A percentile compares a stretch with the other conserved stretches of the same genome.
These are phyloP conservation scores for Plasmodium falciparum DNA, from an alignment of 169 alveolate genomes.

Conservation along the genomic window DNA sequence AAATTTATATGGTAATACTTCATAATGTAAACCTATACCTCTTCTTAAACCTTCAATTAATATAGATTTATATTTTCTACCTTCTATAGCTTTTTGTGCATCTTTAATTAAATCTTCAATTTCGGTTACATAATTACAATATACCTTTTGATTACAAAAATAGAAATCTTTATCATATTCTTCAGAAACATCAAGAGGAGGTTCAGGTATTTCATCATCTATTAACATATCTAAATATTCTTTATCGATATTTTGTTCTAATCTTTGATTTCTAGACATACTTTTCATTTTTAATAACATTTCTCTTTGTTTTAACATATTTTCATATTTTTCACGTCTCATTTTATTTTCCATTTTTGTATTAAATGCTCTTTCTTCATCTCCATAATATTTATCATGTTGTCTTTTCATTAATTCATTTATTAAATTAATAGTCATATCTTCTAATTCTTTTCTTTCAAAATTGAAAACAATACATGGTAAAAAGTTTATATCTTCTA, in stretches of 20 bases:
- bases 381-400: slow-evolving; percentile 90
- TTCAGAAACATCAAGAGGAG: slow-evolving; percentile 90
- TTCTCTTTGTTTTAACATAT: slow-evolving; percentile 86
- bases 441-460: slow-evolving; percentile 88
- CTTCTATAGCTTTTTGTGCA: slow-evolving; percentile 82
- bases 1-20: slow-evolving; percentile 87
- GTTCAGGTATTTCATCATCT: slow-evolving; percentile 85
- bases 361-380: slow-evolving; percentile 86
- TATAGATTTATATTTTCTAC: slow-evolving; percentile 79
- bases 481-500: slow-evolving; percentile 86
- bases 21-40: slow-evolving; percentile 94
- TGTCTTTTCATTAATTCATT: slow-evolving; percentile 86
- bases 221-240: slow-evolving; percentile 83
- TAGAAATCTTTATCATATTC: slow-evolving; percentile 91
- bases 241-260: slow-evolving; percentile 88
- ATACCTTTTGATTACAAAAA: slow-evolving; percentile 85
- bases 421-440: slow-evolving; percentile 83
- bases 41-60: slow-evolving; percentile 89
- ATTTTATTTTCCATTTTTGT: slow-evolving; percentile 87
- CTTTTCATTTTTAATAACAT: slow-evolving; percentile 85
- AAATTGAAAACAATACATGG: slow-evolving; percentile 92
- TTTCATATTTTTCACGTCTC: slow-evolving; percentile 87
- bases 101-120: slow-evolving; percentile 83
- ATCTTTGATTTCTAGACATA: slow-evolving; percentile 88
- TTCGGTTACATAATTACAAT: slow-evolving; percentile 82